Conservation (phyloP, 2,329 filamentous ascomycete genomes). For the Claviceps sp. region DNA sequence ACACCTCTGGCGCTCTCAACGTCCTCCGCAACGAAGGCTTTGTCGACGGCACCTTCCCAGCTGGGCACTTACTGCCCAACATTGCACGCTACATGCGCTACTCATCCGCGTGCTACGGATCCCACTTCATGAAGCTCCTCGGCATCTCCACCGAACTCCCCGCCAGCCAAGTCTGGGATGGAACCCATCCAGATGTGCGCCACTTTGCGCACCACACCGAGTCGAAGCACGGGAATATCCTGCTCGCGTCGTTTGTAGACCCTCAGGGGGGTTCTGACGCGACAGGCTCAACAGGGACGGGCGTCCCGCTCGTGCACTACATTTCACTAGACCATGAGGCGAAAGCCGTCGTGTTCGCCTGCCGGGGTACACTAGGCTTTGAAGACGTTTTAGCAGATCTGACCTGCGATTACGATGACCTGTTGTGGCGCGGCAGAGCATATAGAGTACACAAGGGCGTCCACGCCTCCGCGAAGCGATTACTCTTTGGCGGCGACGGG, state of each 20-base stretch:
- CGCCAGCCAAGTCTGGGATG: conserved; percentile 26
- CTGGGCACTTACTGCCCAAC: conserved; percentile 45
- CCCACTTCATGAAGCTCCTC: conserved; percentile 48
- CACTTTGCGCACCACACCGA: conserved; percentile 52
- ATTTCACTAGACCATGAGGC: conserved; percentile 59
- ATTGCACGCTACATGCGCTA: conserved; percentile 53
- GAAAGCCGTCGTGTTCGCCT: conserved; percentile 58
- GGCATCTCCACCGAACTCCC: conserved; percentile 43
- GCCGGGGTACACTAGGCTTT: conserved; percentile 58
- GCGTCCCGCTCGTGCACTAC: conserved; percentile 60
- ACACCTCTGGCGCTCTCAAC: conserved; percentile 32
- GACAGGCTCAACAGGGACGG: conserved; percentile 49
- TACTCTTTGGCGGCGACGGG: conserved; percentile 54
- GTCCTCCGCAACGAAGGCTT: conserved; percentile 37
- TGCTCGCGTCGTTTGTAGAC: conserved; percentile 59
- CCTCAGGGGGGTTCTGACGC: conserved; percentile 53
- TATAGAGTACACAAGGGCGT: conserved; percentile 66
- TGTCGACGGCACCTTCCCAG: conserved; percentile 45
- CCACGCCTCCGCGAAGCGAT: conserved; percentile 53
- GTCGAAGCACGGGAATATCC: conserved; percentile 41
- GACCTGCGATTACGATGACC: conserved; percentile 58
- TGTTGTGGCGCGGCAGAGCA: conserved; percentile 46
- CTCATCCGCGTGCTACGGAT: conserved; percentile 53
- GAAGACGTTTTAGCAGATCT: conserved; percentile 62
- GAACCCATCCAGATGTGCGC: conserved; percentile 45